Evolutionary conservation across 805 yeast genomes (phyloP).

Genomic region (Lachancea meyersii): DNA sequence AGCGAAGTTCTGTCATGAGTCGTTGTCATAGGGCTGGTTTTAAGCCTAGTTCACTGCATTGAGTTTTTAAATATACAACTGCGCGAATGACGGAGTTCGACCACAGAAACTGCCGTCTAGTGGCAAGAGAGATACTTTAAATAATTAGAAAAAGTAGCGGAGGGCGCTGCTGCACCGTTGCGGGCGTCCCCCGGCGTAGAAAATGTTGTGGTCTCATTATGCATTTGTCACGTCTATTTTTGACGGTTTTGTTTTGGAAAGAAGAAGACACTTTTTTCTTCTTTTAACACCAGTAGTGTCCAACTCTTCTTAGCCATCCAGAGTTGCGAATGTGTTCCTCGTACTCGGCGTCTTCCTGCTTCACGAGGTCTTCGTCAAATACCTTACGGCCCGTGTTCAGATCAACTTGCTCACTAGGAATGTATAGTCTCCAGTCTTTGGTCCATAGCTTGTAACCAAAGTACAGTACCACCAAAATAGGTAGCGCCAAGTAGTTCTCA

Average conservation of each 20-base stretch:
- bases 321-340: constrained; percentile 25
- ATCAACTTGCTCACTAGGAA: constrained; percentile 31
- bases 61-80: too few species aligned
- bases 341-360: constrained; percentile 32
- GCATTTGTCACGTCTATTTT: background rate
- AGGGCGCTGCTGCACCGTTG: too few species aligned
- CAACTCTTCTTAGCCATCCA: constrained; percentile 24
- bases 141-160: too few species aligned
- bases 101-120: too few species aligned
- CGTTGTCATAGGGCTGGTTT: too few species aligned
- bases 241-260: background rate
- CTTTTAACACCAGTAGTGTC: constrained; percentile 32
- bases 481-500: constrained; percentile 42
- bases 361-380: constrained; percentile 30
- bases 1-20: too few species aligned
- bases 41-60: too few species aligned
- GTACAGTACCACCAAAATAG: constrained; percentile 40
- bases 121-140: too few species aligned
- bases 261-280: background rate
- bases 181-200: too few species aligned
- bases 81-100: too few species aligned
- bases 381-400: constrained; percentile 27
- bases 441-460: constrained; percentile 43
- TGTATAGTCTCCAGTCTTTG: constrained; percentile 37
- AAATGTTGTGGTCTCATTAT: too few species aligned